These are phyloP conservation scores for Samsoniella hepiali DNA, from an alignment of 2,329 filamentous ascomycete species.

Conservation along the genomic window DNA sequence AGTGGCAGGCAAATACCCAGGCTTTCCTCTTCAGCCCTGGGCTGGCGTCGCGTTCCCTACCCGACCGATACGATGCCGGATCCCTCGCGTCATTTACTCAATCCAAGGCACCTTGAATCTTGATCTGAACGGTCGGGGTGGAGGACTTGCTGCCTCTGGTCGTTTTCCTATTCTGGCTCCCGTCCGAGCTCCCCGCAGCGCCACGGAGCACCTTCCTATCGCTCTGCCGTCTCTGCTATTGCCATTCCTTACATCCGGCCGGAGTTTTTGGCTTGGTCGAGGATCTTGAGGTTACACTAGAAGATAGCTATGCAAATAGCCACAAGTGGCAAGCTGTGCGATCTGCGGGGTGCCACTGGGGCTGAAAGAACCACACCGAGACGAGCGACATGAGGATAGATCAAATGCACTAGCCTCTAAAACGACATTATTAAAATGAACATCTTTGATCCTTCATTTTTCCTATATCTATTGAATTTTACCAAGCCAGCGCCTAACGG, in stretches of 20 bases:
- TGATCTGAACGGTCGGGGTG: not conserved
- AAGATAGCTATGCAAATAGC: not conserved
- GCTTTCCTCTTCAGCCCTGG: not conserved
- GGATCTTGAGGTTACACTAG: not conserved
- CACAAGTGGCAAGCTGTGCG: not conserved
- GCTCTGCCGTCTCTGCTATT: not conserved
- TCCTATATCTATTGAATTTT: no score
- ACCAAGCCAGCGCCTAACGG: no score
- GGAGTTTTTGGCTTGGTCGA: not conserved
- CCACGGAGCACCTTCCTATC: no score
- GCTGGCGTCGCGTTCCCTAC: not conserved
- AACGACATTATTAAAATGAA: no score
- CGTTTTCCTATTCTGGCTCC: not conserved
- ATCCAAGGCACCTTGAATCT: not conserved
- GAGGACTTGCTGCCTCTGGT: not conserved
- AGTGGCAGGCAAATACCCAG: not conserved
- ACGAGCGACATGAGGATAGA: not conserved
- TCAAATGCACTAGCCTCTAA: no score
- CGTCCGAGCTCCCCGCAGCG: no score
- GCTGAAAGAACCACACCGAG: not conserved
- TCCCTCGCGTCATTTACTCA: not conserved
- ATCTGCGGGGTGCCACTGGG: not conserved
- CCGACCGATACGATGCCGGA: constrained; percentile 14
- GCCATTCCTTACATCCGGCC: not conserved
- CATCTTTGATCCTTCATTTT: no score